These are phyloP conservation scores for Neofusicoccum laricinum DNA, from an alignment of 2,329 filamentous ascomycete genomes.

Conservation along the genomic window DNA sequence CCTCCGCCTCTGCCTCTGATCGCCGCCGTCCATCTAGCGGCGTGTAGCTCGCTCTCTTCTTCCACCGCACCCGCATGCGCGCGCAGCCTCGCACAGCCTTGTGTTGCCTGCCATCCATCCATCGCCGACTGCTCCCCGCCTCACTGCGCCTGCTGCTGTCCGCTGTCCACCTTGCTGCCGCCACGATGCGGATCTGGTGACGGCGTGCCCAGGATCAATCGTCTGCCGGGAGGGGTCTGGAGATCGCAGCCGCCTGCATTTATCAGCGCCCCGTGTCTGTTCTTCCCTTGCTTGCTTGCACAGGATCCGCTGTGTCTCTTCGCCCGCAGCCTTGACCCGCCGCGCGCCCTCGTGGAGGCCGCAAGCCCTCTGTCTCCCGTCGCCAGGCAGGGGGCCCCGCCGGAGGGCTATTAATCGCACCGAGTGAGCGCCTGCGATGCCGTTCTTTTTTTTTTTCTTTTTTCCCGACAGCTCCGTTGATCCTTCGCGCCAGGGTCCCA, in stretches of 20 bases:
- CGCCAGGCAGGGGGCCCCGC: background rate
- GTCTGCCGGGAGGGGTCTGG: background rate
- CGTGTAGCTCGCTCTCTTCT: background rate
- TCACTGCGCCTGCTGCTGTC: background rate
- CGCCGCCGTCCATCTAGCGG: background rate
- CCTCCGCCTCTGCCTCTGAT: background rate
- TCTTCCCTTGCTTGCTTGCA: conserved; percentile 5
- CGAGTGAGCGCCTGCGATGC: background rate
- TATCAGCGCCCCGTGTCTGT: background rate
- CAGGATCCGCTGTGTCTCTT: no score
- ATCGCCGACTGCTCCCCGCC: background rate
- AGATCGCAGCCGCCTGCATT: conserved; percentile 2
- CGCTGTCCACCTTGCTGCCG: background rate
- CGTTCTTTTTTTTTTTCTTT: background rate
- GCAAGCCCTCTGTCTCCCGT: no score
- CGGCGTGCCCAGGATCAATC: conserved; percentile 6
- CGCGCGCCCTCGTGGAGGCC: no score
- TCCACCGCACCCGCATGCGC: conserved; percentile 5
- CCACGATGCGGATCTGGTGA: conserved; percentile 9
- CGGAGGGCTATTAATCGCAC: background rate
- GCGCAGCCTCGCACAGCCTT: background rate
- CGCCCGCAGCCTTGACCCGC: background rate
- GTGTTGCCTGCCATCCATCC: background rate
- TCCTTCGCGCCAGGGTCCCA: background rate
- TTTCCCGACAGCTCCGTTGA: background rate